A percentile compares a stretch with the other conserved stretches of the same genome.
Evolutionary conservation across 129 eudicot species (phyloP).

Genomic region (Dittrichia graveolens): DNA sequence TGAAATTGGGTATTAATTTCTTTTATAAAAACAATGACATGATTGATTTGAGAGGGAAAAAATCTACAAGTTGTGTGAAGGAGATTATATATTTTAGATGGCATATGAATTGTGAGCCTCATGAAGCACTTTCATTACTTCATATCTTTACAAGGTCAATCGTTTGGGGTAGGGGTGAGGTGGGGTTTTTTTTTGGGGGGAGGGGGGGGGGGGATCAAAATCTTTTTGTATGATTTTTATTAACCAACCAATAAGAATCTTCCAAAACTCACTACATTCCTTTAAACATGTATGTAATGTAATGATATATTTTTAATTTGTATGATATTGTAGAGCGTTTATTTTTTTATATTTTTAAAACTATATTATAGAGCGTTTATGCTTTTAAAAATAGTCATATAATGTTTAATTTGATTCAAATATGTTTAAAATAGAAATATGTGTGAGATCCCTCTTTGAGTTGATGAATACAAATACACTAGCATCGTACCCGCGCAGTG

Average conservation of each 20-base stretch:
- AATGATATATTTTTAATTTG: too few relatives aligned
- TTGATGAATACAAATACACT: too few relatives aligned
- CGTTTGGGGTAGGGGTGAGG: slow-evolving; percentile 9
- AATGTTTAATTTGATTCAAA: too few relatives aligned
- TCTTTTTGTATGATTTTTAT: neutral
- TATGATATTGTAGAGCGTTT: too few relatives aligned
- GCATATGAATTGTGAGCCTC: slow-evolving; percentile 34
- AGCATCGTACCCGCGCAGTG: too few relatives aligned
- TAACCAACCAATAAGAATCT: slow-evolving; percentile 15
- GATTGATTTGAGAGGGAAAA: neutral
- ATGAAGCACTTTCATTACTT: slow-evolving; percentile 29
- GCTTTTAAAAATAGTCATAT: neutral
- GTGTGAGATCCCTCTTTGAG: too few relatives aligned
- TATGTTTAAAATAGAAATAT: too few relatives aligned
- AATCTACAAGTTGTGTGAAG: slow-evolving; percentile 29
- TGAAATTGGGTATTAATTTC: neutral
- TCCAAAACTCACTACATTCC: neutral
- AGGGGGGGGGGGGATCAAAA: too few relatives aligned
- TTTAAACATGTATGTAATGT: too few relatives aligned
- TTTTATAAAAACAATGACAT: neutral
- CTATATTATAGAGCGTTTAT: neutral
- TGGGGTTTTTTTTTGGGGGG: too few relatives aligned
- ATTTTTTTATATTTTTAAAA: too few relatives aligned
- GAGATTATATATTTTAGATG: slow-evolving; percentile 15
- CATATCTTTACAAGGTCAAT: slow-evolving; percentile 33